phyloP scores from a whole-genome alignment of 1,284 basidiomycete genomes.

The Cryptococcus sp. region DNA sequence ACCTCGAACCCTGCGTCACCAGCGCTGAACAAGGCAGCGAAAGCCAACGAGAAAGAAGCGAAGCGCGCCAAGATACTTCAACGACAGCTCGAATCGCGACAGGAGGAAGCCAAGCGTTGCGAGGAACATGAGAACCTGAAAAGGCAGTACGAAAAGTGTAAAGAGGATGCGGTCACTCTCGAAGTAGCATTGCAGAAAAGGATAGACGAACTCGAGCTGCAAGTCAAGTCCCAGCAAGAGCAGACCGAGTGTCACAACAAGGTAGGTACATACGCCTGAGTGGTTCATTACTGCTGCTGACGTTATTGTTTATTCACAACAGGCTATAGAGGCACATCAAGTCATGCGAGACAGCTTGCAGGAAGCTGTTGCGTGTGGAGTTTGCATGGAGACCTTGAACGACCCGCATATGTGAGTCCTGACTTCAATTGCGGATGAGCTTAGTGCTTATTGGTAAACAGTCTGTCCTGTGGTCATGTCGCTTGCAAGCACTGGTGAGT shows the following conservation, averaged over 20 bases:
- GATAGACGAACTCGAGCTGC: constrained; percentile 14
- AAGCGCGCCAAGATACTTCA: background rate
- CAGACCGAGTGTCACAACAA: constrained; percentile 9
- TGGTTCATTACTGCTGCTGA: background rate
- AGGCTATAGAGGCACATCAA: constrained; percentile 34
- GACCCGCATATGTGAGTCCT: constrained; percentile 50
- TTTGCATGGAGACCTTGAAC: constrained; percentile 45
- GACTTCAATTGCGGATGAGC: background rate
- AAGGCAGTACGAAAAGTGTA: background rate
- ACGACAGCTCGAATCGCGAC: too few species aligned
- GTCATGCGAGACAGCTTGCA: constrained; percentile 30
- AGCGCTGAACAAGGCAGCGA: background rate
- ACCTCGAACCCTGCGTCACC: too few species aligned
- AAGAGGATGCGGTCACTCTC: constrained; percentile 4
- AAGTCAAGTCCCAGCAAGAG: constrained; percentile 8
- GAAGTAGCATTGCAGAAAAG: constrained; percentile 10
- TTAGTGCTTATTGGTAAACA: constrained; percentile 11
- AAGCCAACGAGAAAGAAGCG: constrained; percentile 5
- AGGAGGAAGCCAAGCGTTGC: constrained; percentile 18
- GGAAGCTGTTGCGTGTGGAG: constrained; percentile 42
- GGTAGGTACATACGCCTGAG: constrained; percentile 2
- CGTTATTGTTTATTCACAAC: background rate
- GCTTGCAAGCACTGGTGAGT: constrained; percentile 47
- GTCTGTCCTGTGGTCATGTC: constrained; percentile 49
- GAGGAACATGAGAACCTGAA: background rate